Evolutionary conservation across 345 rosid species (phyloP).

Genomic region (Eucalyptus polybractea): DNA sequence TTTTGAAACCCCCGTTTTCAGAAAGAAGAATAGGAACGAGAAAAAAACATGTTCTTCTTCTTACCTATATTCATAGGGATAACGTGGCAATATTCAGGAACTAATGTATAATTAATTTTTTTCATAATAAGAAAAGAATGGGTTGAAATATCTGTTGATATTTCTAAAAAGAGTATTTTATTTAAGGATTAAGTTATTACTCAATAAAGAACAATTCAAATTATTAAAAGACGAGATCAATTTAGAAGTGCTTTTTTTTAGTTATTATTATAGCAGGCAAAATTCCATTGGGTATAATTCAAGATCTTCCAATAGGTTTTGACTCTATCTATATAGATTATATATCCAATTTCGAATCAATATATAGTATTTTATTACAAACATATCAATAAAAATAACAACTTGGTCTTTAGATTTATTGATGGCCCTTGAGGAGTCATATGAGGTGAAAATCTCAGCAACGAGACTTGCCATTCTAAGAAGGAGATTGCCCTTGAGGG

Average conservation of each 20-base stretch:
- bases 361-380: neutral
- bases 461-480: neutral
- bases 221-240: neutral
- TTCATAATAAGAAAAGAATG: too few species aligned
- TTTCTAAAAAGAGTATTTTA: too few species aligned
- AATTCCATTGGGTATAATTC: neutral
- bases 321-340: neutral
- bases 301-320: neutral
- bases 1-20: rapidly evolving
- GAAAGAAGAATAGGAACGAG: neutral
- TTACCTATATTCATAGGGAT: neutral
- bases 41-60: neutral
- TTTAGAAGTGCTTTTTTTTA: neutral
- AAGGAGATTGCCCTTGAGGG: too few species aligned
- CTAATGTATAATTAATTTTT: neutral
- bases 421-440: neutral
- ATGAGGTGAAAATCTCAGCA: neutral
- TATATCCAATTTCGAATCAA: neutral
- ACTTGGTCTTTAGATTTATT: neutral
- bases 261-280: too few species aligned
- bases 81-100: neutral
- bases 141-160: neutral
- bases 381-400: neutral
- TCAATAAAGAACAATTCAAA: neutral
- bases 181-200: neutral